Conservation (phyloP, 2,329 filamentous ascomycete genomes). For the Nemania sp. region DNA sequence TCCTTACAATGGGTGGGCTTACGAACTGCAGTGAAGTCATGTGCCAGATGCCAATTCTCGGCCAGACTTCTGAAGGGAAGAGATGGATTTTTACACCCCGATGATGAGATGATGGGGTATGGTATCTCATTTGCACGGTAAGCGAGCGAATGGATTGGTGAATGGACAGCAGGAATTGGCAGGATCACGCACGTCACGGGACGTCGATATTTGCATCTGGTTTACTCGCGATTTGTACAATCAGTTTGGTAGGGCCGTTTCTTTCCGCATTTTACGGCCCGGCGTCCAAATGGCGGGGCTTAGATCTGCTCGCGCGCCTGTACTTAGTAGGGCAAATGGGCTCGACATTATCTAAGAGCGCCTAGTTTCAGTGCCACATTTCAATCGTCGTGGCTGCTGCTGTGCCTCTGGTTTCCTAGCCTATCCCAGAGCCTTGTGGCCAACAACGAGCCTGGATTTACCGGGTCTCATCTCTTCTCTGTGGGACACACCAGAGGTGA, state of each 20-base stretch:
- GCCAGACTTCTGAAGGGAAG: not conserved
- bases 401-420: not conserved
- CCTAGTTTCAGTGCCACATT: not conserved
- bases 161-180: constrained; percentile 9
- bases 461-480: no score
- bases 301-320: constrained; percentile 3
- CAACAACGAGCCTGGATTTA: no score
- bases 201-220: constrained; percentile 12
- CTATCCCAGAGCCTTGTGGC: not conserved
- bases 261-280: constrained; percentile 7
- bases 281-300: constrained; percentile 15
- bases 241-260: constrained; percentile 4
- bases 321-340: not conserved
- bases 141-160: not conserved
- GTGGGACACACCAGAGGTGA: no score
- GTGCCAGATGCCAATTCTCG: constrained; percentile 5
- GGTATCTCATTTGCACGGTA: constrained; percentile 9
- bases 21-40: constrained; percentile 5
- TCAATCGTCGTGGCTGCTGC: no score
- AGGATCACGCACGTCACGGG: not conserved
- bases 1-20: constrained; percentile 3
- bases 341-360: not conserved
- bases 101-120: not conserved
- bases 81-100: constrained; percentile 18
- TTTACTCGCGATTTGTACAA: constrained; percentile 23